Base-by-base conservation (phyloP, 371 early-diverging fungal species). In the Vittaforma corneae region DNA sequence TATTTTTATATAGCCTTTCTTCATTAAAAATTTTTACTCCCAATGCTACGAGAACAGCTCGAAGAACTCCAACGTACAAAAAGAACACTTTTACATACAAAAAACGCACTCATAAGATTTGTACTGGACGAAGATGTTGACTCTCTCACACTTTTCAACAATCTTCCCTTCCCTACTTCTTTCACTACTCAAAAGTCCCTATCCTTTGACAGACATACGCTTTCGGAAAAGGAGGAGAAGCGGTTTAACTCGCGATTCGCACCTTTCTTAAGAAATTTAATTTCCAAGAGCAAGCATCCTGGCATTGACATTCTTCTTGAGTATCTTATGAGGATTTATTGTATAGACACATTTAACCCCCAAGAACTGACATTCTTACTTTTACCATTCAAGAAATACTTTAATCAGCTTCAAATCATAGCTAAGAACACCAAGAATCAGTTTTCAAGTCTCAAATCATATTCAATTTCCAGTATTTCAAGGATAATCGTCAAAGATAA, bases 241-340 rank as follows among this genome's bases (percentile, higher is more conserved):
- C 58, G 45, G 42, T 70, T 74, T 46, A 67, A 65, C 35, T 44
- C 5, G 40, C 62, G 62, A 50, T 61, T 74, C 34, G n/a, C 40
- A 28, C 20, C 5, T 28, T 70, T 71, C 38, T n/a, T 74, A 18
- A 62, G 28, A 24, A 33, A 35, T 0, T 45, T 70, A 29, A 29
- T 69, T 28, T 30, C 11, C 22, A 46, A 64, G 32, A 50, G 35
- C 2, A 24, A 64, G 0, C 18, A 11, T 18, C 46, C 56, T 30
- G 60, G 38, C 6, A 37, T 44, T 28, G 62, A 62, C 37, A 64
- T 44, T 58, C 22, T 74, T 51, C 45, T 70, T 5, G 74, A 74
- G 18, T 74, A 68, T 51, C 30, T 74, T 14, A 45, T 62, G 0
- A 0, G 74, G n/a, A 69, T 62, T 33, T 74, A 74, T 35, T 1